Base-by-base conservation (phyloP, 108 stramenopile genomes). In the Epithemia pelagica region DNA sequence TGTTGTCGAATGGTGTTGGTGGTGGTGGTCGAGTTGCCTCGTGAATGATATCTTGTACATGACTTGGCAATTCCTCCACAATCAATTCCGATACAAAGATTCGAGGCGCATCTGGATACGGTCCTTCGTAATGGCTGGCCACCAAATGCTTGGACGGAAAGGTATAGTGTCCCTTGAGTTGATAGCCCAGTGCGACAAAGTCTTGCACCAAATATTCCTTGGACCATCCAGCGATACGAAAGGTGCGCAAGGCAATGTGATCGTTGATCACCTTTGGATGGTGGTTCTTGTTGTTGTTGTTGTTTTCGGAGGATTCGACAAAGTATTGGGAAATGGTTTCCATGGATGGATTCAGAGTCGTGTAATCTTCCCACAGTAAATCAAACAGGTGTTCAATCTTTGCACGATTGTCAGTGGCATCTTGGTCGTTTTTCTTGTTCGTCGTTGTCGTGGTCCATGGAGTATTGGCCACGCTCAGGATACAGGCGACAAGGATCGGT, bases 11-110 rank as follows among this genome's bases (percentile, higher is more conserved):
- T n/a, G n/a, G n/a, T n/a, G n/a, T n/a, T n/a, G n/a, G n/a, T n/a
- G n/a, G n/a, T n/a, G n/a, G n/a, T n/a, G n/a, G n/a, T n/a, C n/a
- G n/a, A n/a, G n/a, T n/a, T n/a, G n/a, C n/a, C 15, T 46, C 37
- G 10, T 15, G 37, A 46, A 46, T 46, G 10, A 46, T 29, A 74
- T 67, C 10, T 79, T 85, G 65, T 70, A 82, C 65, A 76, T 82
- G 0, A 80, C 78, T 1, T 81, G 85, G 2, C 82, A 78, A 58
- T 67, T 78, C 54, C 80, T 82, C 63, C 64, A 69, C 31, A 80
- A 46, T 10, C 37, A 46, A 46, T 46, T 46, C 37, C 37, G 37
- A 46, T 10, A 46, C 15, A 46, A 46, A 46, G 37, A 46, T 15
- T 5, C 37, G 37, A 15, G 37, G 37, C 37, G 15, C 37, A 46